Conservation (phyloP, 2,329 filamentous ascomycete species). For the Escovopsis weberi region DNA sequence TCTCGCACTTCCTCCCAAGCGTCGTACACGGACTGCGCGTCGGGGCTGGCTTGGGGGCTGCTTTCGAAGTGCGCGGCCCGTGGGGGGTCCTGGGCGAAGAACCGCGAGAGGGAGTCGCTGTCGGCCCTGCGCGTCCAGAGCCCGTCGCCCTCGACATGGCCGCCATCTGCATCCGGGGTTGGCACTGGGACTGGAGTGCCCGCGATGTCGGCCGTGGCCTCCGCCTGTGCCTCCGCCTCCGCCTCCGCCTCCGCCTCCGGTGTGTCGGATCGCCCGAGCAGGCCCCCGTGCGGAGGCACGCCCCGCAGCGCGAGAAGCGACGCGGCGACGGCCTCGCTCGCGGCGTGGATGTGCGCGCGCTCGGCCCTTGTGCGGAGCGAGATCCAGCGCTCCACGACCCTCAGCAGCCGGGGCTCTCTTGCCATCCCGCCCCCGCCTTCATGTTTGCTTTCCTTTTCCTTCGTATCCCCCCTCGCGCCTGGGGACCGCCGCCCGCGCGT, state of each 20-base stretch:
- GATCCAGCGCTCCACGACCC: slow-evolving; percentile 31
- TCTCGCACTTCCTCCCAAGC: no score
- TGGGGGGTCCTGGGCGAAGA: no score
- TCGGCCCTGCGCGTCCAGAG: background rate
- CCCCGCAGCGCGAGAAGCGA: slow-evolving; percentile 3
- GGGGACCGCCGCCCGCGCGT: no score
- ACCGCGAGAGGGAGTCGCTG: background rate
- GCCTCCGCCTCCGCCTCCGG: background rate
- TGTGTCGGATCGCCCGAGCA: background rate
- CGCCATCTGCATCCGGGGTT: background rate
- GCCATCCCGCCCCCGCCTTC: background rate
- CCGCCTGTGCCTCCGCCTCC: background rate
- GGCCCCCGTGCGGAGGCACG: no score
- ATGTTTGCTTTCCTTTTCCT: background rate
- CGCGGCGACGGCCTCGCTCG: slow-evolving; percentile 6
- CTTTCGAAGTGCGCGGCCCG: no score
- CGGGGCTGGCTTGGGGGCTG: no score
- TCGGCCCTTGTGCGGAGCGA: slow-evolving; percentile 6
- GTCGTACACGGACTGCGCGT: no score
- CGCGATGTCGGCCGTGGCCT: no score
- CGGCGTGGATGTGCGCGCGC: background rate
- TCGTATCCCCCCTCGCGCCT: no score
- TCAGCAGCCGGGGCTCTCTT: slow-evolving; percentile 20
- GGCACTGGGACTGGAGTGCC: background rate
- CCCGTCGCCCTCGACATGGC: background rate